phyloP scores from a whole-genome alignment of 371 early-diverging fungal genomes.

The Rhizopus delemar region DNA sequence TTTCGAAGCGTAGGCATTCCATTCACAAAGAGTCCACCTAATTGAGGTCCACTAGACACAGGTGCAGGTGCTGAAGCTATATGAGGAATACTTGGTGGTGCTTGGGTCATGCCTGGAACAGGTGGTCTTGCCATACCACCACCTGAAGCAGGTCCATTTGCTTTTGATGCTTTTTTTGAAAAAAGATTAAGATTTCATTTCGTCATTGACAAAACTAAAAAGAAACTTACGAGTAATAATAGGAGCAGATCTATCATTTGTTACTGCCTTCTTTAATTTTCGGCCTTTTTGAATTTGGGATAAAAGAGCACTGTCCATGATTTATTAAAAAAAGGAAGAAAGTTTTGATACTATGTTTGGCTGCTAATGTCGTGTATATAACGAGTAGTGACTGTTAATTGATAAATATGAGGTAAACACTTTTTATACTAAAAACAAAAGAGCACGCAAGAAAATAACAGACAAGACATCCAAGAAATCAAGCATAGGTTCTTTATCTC shows the following conservation, averaged over 20 bases:
- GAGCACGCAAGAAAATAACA: too few species aligned
- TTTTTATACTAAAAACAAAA: too few species aligned
- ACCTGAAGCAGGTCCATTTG: slow-evolving; percentile 15
- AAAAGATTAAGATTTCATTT: background rate
- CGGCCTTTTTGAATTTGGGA: slow-evolving; percentile 76
- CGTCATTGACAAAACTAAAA: background rate
- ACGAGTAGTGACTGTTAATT: background rate
- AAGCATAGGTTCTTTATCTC: too few species aligned
- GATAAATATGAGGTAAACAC: too few species aligned
- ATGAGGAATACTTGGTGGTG: slow-evolving; percentile 16
- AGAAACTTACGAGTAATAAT: slow-evolving; percentile 36
- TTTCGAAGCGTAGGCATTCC: slow-evolving; percentile 69
- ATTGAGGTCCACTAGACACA: slow-evolving; percentile 33
- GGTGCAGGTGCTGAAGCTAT: slow-evolving; percentile 17
- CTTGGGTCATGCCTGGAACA: slow-evolving; percentile 29
- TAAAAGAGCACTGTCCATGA: slow-evolving; percentile 60
- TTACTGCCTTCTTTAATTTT: slow-evolving; percentile 72
- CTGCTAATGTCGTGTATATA: background rate
- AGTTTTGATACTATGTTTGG: slow-evolving; percentile 1
- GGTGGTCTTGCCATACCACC: slow-evolving; percentile 43
- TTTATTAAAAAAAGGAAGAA: slow-evolving; percentile 8
- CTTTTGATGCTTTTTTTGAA: slow-evolving; percentile 10
- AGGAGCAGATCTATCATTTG: slow-evolving; percentile 80
- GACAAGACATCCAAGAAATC: too few species aligned
- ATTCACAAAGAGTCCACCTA: slow-evolving; percentile 68